A percentile compares a stretch with the other conserved stretches of the same genome.
phyloP scores from a whole-genome alignment of 2,329 filamentous ascomycete species.

The Diaporthe sp. region DNA sequence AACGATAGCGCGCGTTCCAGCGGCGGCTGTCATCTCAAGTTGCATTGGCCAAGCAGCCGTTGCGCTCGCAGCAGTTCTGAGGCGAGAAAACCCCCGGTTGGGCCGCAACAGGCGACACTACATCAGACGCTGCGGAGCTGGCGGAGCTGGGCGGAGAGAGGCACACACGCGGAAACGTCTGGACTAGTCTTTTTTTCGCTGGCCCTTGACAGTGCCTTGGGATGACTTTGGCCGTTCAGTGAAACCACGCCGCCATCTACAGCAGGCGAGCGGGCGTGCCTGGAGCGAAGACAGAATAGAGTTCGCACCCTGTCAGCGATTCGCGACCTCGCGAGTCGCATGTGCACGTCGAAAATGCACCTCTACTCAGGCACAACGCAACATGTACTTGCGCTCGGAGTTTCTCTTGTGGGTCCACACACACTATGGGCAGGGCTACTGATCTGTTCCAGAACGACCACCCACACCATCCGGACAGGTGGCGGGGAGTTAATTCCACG shows the following conservation, averaged over 20 bases:
- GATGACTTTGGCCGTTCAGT: background rate
- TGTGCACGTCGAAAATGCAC: slow-evolving; percentile 10
- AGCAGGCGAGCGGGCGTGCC: background rate
- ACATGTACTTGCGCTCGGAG: slow-evolving; percentile 13
- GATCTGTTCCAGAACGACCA: slow-evolving; percentile 2
- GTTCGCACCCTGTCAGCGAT: slow-evolving; percentile 31
- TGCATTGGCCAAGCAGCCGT: background rate
- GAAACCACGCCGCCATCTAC: background rate
- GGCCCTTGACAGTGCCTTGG: background rate
- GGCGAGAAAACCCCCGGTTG: slow-evolving; percentile 1
- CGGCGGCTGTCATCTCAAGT: slow-evolving; percentile 7
- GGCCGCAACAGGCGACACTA: background rate
- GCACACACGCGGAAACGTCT: background rate
- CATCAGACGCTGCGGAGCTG: background rate
- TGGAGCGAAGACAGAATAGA: background rate
- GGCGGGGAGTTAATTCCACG: background rate
- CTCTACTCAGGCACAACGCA: slow-evolving; percentile 5
- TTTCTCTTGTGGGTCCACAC: slow-evolving; percentile 30
- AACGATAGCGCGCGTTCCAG: slow-evolving; percentile 18
- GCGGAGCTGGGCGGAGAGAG: background rate
- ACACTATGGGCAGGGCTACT: background rate
- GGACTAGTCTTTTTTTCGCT: background rate
- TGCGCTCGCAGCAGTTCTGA: background rate
- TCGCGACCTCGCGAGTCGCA: slow-evolving; percentile 31
- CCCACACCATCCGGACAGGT: background rate